Percentiles rank a stretch among this genome's conserved stretches.
Conservation (phyloP, 805 yeast species). For the Priceomyces castillae region DNA sequence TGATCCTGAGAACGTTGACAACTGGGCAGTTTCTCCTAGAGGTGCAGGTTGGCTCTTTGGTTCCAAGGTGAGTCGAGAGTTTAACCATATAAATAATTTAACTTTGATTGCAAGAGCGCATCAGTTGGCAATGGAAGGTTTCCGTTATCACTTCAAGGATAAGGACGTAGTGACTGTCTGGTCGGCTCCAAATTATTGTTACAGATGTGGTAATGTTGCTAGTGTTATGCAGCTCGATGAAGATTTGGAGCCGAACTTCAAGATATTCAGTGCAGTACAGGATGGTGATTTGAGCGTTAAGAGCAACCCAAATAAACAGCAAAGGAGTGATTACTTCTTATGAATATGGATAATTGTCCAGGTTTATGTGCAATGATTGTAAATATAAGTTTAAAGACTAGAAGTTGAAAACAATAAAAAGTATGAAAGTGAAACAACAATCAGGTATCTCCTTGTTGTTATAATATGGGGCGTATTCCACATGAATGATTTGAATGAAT, state of each 20-base stretch:
- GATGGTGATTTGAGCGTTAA: constrained; percentile 58
- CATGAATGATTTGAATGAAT: background rate
- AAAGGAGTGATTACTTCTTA: constrained; percentile 46
- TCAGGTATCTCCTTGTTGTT: background rate
- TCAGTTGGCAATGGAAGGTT: constrained; percentile 98
- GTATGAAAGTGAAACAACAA: background rate
- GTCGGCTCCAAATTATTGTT: constrained; percentile 97
- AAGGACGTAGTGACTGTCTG: constrained; percentile 97
- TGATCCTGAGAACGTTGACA: constrained; percentile 95
- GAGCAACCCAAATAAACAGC: constrained; percentile 38
- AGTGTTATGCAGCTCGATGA: constrained; percentile 96
- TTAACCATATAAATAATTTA: constrained; percentile 90
- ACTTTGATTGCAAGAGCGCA: constrained; percentile 93
- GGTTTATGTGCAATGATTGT: constrained; percentile 1
- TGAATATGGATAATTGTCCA: constrained; percentile 9
- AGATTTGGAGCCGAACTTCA: constrained; percentile 81
- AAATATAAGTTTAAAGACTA: background rate
- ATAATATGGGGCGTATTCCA: background rate
- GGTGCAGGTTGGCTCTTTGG: constrained; percentile 99
- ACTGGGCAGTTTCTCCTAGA: constrained; percentile 97
- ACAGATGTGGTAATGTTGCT: constrained; percentile 97
- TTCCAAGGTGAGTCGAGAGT: constrained; percentile 88
- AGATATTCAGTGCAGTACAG: constrained; percentile 93
- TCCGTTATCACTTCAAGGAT: constrained; percentile 92
- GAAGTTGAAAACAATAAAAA: background rate